These are phyloP conservation scores for Vitis labrusca DNA, from an alignment of 164 flowering plant genomes.

Conservation along the genomic window DNA sequence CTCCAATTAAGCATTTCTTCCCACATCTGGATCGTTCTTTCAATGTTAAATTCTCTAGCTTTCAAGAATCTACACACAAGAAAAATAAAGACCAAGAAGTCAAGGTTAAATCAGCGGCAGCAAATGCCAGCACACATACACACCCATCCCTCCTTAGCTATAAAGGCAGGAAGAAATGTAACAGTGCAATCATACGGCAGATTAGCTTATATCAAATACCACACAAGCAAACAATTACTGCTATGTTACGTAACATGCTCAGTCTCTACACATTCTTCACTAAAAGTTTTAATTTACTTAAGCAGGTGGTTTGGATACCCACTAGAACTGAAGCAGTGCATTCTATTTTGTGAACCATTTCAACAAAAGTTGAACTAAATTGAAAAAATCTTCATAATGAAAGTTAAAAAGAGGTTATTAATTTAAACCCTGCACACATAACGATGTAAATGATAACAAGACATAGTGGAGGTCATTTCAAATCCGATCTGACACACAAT, in stretches of 20 bases:
- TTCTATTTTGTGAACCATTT: background rate
- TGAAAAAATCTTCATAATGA: too few species aligned
- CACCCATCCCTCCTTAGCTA: background rate
- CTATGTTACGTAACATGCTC: background rate
- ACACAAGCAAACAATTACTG: background rate
- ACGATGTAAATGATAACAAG: too few species aligned
- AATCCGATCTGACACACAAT: too few species aligned
- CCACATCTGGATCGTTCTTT: constrained; percentile 86
- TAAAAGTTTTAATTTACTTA: too few species aligned
- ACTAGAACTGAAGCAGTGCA: background rate
- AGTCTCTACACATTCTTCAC: background rate
- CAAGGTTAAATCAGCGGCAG: background rate
- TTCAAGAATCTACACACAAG: constrained; percentile 67
- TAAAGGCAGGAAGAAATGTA: background rate
- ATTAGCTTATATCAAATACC: too few species aligned
- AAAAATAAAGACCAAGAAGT: background rate
- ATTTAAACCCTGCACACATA: too few species aligned
- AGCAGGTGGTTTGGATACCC: background rate
- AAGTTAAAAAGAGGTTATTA: too few species aligned
- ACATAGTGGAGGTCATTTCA: too few species aligned
- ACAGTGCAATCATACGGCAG: background rate
- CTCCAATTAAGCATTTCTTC: constrained; percentile 94
- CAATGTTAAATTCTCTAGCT: constrained; percentile 80
- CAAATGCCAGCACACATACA: background rate
- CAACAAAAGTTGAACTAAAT: background rate